These are phyloP conservation scores for Ceratobasidium sp. DNA, from an alignment of 1,284 basidiomycete genomes.

Conservation along the genomic window DNA sequence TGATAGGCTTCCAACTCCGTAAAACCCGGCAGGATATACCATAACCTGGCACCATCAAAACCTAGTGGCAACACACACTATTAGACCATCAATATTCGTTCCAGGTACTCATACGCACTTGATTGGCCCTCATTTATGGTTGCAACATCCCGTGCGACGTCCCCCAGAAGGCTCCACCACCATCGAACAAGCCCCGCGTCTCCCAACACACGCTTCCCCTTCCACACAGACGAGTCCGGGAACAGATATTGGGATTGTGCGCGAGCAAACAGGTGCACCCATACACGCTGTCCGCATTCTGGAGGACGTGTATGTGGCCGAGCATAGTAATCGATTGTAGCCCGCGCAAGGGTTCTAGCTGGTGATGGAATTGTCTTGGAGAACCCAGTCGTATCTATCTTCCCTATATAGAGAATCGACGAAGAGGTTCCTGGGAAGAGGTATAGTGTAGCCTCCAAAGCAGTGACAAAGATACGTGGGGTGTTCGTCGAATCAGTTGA, in stretches of 20 bases:
- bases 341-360: constrained; percentile 75
- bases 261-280: constrained; percentile 92
- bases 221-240: constrained; percentile 85
- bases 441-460: constrained; percentile 87
- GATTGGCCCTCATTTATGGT: neutral
- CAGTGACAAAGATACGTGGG: constrained; percentile 76
- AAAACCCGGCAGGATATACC: constrained; percentile 82
- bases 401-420: constrained; percentile 90
- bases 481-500: constrained; percentile 51
- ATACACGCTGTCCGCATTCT: constrained; percentile 58
- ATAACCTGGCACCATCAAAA: constrained; percentile 58
- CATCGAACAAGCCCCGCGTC: constrained; percentile 89
- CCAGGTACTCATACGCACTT: constrained; percentile 50
- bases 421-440: constrained; percentile 75
- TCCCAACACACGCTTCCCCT: constrained; percentile 79
- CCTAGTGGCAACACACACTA: neutral
- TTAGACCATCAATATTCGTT: neutral
- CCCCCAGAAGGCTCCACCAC: constrained; percentile 86
- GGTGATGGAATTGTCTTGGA: constrained; percentile 67
- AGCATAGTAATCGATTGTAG: constrained; percentile 78
- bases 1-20: constrained; percentile 76
- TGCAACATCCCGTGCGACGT: constrained; percentile 62
- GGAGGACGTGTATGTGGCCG: constrained; percentile 73
- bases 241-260: constrained; percentile 95
- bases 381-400: constrained; percentile 94